Conservation (phyloP, 805 yeast genomes). For the Candida patagonica region DNA sequence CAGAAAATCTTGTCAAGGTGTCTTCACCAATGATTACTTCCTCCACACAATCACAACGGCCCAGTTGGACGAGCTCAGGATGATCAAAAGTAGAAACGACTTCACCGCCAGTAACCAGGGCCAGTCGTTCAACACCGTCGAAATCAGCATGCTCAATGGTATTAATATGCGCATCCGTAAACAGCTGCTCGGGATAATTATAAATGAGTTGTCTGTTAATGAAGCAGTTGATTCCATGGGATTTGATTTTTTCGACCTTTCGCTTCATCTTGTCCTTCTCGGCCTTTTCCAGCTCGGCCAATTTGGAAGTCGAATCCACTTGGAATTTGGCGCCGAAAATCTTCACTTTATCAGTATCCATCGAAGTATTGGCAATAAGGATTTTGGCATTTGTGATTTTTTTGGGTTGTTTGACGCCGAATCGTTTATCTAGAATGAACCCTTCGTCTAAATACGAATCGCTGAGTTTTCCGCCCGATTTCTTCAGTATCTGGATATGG, state of each 20-base stretch:
- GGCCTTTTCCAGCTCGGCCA: constrained; percentile 89
- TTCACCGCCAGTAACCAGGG: constrained; percentile 96
- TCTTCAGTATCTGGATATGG: constrained; percentile 87
- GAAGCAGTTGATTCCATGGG: constrained; percentile 79
- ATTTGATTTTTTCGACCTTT: constrained; percentile 82
- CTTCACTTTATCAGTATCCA: constrained; percentile 94
- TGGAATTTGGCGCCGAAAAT: constrained; percentile 96
- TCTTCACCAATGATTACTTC: constrained; percentile 93
- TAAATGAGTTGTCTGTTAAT: constrained; percentile 94
- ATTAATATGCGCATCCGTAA: constrained; percentile 78
- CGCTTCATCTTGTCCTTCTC: constrained; percentile 88
- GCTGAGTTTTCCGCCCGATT: constrained; percentile 82
- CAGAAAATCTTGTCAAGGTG: constrained; percentile 82
- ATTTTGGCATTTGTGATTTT: constrained; percentile 73
- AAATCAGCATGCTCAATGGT: constrained; percentile 98
- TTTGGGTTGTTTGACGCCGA: constrained; percentile 93
- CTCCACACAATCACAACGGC: constrained; percentile 82
- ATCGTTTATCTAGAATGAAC: constrained; percentile 80
- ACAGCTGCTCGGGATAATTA: constrained; percentile 95
- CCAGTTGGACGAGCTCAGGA: constrained; percentile 78
- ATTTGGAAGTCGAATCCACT: constrained; percentile 88
- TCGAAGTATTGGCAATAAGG: constrained; percentile 86
- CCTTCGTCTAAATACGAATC: constrained; percentile 97
- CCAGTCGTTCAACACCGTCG: constrained; percentile 94
- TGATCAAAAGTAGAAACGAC: constrained; percentile 93